Evolutionary conservation across 148 eudicot genomes (phyloP).

Genomic region (Camellia granthamiana): DNA sequence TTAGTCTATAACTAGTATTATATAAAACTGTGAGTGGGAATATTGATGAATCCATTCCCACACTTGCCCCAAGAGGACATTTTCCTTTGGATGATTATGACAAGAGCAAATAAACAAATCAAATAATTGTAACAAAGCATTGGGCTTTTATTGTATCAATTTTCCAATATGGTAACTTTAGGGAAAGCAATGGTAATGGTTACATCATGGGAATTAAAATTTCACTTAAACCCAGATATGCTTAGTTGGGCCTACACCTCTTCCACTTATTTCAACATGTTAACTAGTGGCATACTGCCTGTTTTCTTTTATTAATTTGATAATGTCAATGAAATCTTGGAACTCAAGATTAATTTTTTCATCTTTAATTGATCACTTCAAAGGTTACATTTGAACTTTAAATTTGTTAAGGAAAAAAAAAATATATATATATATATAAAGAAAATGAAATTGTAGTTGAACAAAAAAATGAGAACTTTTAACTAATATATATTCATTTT

Average conservation of each 20-base stretch:
- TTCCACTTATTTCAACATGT: background rate
- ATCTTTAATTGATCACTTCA: too few species aligned
- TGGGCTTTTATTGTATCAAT: background rate
- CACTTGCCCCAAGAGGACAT: background rate
- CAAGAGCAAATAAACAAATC: background rate
- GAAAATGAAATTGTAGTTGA: too few species aligned
- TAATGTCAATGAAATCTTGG: too few species aligned
- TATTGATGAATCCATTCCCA: too few species aligned
- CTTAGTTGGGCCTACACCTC: background rate
- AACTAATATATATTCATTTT: too few species aligned
- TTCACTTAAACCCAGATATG: too few species aligned
- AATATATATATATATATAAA: too few species aligned
- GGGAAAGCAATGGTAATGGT: background rate
- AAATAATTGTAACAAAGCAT: background rate
- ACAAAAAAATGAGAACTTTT: too few species aligned
- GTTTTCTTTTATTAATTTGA: too few species aligned
- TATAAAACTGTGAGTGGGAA: background rate
- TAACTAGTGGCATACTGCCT: background rate
- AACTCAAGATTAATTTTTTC: too few species aligned
- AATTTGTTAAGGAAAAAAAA: too few species aligned
- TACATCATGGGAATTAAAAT: background rate
- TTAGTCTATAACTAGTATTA: background rate
- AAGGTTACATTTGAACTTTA: too few species aligned
- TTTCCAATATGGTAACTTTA: background rate
- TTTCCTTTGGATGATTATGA: background rate